Base-by-base conservation (phyloP, 2,329 filamentous ascomycete species). In the Coleophoma crateriformis region DNA sequence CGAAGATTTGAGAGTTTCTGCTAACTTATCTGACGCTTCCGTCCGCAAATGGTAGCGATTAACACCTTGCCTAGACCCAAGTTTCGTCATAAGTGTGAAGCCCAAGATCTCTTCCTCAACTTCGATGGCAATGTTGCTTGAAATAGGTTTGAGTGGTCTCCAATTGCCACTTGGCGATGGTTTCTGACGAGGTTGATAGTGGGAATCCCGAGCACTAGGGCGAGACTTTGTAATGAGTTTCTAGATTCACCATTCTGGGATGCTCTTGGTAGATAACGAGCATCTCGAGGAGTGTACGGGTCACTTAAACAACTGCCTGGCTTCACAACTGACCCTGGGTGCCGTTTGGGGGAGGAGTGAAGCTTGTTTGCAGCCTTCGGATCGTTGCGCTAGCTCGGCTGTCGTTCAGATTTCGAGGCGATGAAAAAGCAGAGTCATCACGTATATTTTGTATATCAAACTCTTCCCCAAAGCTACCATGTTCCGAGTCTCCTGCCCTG, bases 101-200 rank as follows among this genome's bases (percentile, higher is more conserved):
- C 53, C 54, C 14, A 50, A 17, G 10, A 58, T 60, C 13, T 59
- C 56, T 14, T 58, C 56, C 17, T 52, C 49, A 3, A 50, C 55
- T 44, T 58, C 56, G n/a, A 53, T 57, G 3, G n/a, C 6, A 11
- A 53, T 7, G 5, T 41, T 45, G 35, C 53, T 54, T 34, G 49
- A 44, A 5, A 19, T 33, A 4, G 54, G 56, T 11, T 19, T 33
- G 11, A 46, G 42, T 19, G 56, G 51, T 35, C 53, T 50, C 56
- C 56, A 59, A 5, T 19, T 48, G 27, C 19, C 34, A 40, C 12
- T 52, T 37, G 17, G 35, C 13, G 32, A 45, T 17, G 15, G 27
- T 15, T 20, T 34, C 19, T 37, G 20, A 8, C 7, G 40, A 43
- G 22, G 40, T 43, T 43, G 40, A 12, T 7, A 22, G 22, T 7